Conservation (phyloP, 768 basidiomycete species). For the Lyophyllum shimeji region DNA sequence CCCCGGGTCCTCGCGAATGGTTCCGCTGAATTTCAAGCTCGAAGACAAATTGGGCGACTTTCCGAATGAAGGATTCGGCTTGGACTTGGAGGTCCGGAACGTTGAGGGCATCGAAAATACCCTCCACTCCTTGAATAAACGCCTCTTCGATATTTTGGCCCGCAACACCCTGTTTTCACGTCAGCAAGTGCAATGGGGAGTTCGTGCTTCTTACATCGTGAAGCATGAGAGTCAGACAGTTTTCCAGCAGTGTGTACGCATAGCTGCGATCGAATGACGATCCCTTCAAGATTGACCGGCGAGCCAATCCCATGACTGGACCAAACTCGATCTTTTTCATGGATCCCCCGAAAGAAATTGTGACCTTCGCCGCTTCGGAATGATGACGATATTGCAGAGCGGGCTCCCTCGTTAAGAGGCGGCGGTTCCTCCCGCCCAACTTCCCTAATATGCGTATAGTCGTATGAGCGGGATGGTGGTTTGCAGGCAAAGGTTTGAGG, state of each 20-base stretch:
- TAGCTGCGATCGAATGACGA: slow-evolving; percentile 50
- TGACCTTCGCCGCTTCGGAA: slow-evolving; percentile 67
- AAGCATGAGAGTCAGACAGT: slow-evolving; percentile 66
- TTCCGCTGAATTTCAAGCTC: slow-evolving; percentile 68
- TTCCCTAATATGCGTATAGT: slow-evolving; percentile 97
- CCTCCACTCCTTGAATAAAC: slow-evolving; percentile 70
- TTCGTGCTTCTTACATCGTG: slow-evolving; percentile 58
- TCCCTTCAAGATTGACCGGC: slow-evolving; percentile 55
- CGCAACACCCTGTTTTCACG: slow-evolving; percentile 54
- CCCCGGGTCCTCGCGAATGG: slow-evolving; percentile 50
- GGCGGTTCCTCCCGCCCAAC: slow-evolving; percentile 90
- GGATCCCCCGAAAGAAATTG: slow-evolving; percentile 73
- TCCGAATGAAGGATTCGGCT: slow-evolving; percentile 69
- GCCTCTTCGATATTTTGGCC: slow-evolving; percentile 74
- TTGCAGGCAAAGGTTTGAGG: slow-evolving; percentile 85
- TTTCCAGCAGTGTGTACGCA: slow-evolving; percentile 71
- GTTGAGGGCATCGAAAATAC: slow-evolving; percentile 75
- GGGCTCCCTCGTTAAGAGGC: slow-evolving; percentile 80
- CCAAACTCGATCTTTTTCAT: slow-evolving; percentile 63
- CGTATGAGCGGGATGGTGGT: slow-evolving; percentile 88
- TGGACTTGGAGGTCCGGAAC: slow-evolving; percentile 65
- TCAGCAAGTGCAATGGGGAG: slow-evolving; percentile 6
- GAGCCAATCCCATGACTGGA: slow-evolving; percentile 65
- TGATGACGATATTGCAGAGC: slow-evolving; percentile 68
- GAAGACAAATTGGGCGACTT: slow-evolving; percentile 71